Evolutionary conservation across 805 yeast genomes (phyloP).

Genomic region (Candida khao-thaluensis): DNA sequence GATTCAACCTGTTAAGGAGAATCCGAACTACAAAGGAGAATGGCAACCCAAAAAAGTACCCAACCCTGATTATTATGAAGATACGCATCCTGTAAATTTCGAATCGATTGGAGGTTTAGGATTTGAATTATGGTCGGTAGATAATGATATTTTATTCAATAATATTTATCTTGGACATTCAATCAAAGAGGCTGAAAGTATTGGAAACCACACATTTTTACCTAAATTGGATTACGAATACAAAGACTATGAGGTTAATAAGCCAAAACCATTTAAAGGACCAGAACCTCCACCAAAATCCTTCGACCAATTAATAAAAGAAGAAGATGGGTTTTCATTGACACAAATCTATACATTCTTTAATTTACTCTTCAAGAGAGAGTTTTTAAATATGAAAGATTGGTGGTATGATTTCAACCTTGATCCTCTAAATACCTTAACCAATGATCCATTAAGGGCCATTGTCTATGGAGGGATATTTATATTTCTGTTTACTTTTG

Average conservation of each 20-base stretch:
- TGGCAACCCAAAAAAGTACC: conserved; percentile 68
- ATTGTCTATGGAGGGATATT: conserved; percentile 45
- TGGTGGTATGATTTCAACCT: conserved; percentile 39
- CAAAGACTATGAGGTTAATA: conserved; percentile 36
- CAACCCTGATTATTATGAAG: conserved; percentile 71
- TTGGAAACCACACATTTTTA: conserved; percentile 75
- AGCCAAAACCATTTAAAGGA: conserved; percentile 41
- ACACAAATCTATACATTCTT: conserved; percentile 18
- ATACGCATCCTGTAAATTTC: conserved; percentile 54
- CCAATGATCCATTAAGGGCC: conserved; percentile 50
- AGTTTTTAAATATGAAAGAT: conserved; percentile 25
- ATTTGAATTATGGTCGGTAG: conserved; percentile 89
- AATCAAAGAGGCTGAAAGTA: conserved; percentile 74
- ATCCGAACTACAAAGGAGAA: conserved; percentile 76
- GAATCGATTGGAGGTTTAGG: conserved; percentile 78
- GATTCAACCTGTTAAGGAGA: conserved; percentile 63
- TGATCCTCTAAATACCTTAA: conserved; percentile 46
- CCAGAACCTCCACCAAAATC: conserved; percentile 46
- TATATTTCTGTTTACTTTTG: conserved; percentile 39
- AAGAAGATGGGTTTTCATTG: conserved; percentile 16
- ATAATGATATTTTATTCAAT: conserved; percentile 69
- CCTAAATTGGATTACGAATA: conserved; percentile 55
- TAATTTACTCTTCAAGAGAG: conserved; percentile 20
- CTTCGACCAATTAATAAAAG: conserved; percentile 34
- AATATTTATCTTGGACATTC: conserved; percentile 85